Percentiles rank a stretch among this genome's conserved stretches.
Conservation (phyloP, 1,139 yeast species). For the Eremothecium coryli region DNA sequence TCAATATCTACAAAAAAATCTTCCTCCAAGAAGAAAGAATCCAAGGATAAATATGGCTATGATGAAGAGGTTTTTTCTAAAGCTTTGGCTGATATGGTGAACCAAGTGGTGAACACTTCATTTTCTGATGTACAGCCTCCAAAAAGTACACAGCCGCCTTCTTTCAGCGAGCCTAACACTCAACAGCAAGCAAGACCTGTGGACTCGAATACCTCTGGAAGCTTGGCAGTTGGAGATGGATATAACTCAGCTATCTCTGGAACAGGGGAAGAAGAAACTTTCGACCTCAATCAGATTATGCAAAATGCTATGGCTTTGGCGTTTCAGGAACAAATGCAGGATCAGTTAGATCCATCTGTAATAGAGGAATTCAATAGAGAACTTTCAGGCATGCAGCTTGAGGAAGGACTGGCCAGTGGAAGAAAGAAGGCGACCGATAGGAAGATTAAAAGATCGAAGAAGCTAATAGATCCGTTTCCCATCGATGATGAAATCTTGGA, state of each 20-base stretch:
- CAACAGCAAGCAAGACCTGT: no score
- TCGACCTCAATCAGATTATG: slow-evolving; percentile 58
- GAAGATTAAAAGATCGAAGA: slow-evolving; percentile 1
- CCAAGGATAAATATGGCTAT: slow-evolving; percentile 8
- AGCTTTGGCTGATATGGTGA: slow-evolving; percentile 29
- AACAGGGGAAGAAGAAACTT: slow-evolving; percentile 31
- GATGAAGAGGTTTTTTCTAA: slow-evolving; percentile 28
- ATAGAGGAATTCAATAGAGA: slow-evolving; percentile 54
- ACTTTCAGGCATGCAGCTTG: slow-evolving; percentile 40
- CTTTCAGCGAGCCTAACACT: background rate
- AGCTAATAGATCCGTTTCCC: background rate
- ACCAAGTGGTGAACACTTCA: slow-evolving; percentile 28
- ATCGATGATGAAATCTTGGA: background rate
- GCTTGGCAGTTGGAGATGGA: slow-evolving; percentile 1
- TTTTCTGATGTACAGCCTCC: slow-evolving; percentile 11
- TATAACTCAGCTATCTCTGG: background rate
- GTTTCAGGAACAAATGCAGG: slow-evolving; percentile 25
- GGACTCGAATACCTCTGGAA: background rate
- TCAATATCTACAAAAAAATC: slow-evolving; percentile 16
- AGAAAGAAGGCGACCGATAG: background rate
- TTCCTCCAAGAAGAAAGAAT: slow-evolving; percentile 10
- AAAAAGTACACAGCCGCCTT: background rate
- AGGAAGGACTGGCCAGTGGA: slow-evolving; percentile 11
- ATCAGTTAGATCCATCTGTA: slow-evolving; percentile 18
- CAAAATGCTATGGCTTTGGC: slow-evolving; percentile 70